phyloP scores from a whole-genome alignment of 352 stramenopile species.

The Salisapilia sapeloensis region DNA sequence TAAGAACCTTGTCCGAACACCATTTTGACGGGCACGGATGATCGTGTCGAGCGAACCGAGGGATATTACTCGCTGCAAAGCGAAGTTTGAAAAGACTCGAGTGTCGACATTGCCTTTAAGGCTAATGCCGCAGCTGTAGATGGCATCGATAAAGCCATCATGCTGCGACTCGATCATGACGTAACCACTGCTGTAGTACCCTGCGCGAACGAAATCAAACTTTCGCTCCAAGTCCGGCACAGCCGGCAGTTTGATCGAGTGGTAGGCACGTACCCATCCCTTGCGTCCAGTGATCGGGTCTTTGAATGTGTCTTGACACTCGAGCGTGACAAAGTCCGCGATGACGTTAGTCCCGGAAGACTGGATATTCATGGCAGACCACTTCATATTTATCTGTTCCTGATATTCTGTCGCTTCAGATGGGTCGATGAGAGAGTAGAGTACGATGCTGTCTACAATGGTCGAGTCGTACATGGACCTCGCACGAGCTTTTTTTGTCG shows the following conservation, averaged over 20 bases:
- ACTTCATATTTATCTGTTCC: constrained; percentile 58
- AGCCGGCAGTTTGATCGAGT: constrained; percentile 66
- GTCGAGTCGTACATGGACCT: constrained; percentile 46
- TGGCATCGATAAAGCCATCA: constrained; percentile 67
- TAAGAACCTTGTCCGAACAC: constrained; percentile 30
- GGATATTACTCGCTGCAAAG: constrained; percentile 21
- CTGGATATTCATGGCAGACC: constrained; percentile 42
- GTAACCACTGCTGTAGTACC: constrained; percentile 67
- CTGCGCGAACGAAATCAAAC: constrained; percentile 47
- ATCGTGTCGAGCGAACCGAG: constrained; percentile 27
- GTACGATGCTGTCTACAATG: constrained; percentile 42
- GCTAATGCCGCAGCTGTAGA: constrained; percentile 72
- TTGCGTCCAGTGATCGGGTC: constrained; percentile 42
- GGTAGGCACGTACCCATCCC: constrained; percentile 64
- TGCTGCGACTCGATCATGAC: constrained; percentile 65
- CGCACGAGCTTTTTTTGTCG: constrained; percentile 28
- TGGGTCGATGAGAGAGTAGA: constrained; percentile 34
- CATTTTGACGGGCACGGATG: constrained; percentile 31
- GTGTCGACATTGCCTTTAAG: constrained; percentile 50
- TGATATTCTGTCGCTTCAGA: too few species aligned
- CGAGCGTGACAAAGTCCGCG: constrained; percentile 53
- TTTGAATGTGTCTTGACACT: constrained; percentile 69
- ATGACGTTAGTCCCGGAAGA: constrained; percentile 42
- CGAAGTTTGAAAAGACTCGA: constrained; percentile 17
- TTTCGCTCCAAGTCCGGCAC: constrained; percentile 38